Evolutionary conservation across 2,329 filamentous ascomycete genomes (phyloP).

Genomic region (Arthrobotrys megalospora): DNA sequence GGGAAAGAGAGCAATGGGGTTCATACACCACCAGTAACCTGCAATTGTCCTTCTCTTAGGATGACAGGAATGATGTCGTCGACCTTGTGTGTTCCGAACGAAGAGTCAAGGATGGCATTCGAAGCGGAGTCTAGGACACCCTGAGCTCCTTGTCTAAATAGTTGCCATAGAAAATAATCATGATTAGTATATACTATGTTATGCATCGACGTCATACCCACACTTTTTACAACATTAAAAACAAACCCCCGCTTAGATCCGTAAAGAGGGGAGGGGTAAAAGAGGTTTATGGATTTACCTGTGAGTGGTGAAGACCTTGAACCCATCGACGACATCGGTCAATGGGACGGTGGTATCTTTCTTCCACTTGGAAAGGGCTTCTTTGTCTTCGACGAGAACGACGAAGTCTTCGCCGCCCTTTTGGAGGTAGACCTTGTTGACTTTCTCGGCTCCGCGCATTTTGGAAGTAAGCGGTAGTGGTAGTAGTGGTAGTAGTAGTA

Average conservation of each 20-base stretch:
- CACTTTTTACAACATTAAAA: too few species aligned
- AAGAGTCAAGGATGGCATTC: conserved; percentile 41
- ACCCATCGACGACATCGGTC: conserved; percentile 86
- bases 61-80: conserved; percentile 52
- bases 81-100: conserved; percentile 40
- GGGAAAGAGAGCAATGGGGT: neutral
- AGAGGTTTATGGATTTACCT: conserved; percentile 75
- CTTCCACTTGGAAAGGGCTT: conserved; percentile 85
- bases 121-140: conserved; percentile 49
- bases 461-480: conserved; percentile 69
- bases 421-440: conserved; percentile 89
- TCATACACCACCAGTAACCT: conserved; percentile 39
- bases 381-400: conserved; percentile 75
- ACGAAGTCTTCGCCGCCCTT: conserved; percentile 79
- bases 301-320: conserved; percentile 91
- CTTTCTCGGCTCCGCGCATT: conserved; percentile 79
- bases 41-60: conserved; percentile 41
- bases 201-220: neutral
- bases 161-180: neutral
- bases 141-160: conserved; percentile 52
- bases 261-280: neutral
- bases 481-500: too few species aligned
- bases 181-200: neutral
- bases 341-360: conserved; percentile 83
- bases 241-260: neutral